Conservation (phyloP, 2,329 filamentous ascomycete species). For the Monosporascus sp. region DNA sequence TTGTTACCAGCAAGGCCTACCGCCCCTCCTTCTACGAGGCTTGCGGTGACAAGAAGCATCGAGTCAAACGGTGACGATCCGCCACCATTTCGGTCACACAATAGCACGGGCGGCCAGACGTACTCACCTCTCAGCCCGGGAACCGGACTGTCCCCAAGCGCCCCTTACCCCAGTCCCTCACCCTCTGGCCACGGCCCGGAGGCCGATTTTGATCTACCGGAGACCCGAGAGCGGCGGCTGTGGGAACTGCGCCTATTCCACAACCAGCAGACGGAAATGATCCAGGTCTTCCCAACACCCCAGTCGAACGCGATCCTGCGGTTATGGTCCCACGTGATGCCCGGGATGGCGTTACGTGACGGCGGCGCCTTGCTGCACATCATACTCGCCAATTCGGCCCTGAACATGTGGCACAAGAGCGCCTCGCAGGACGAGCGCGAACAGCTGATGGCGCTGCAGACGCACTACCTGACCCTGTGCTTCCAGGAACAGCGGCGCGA, state of each 20-base stretch:
- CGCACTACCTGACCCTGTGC: slow-evolving; percentile 31
- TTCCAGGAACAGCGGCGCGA: slow-evolving; percentile 31
- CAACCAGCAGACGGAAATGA: slow-evolving; percentile 28
- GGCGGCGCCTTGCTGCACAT: slow-evolving; percentile 28
- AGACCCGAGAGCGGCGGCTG: slow-evolving; percentile 29
- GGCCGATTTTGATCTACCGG: slow-evolving; percentile 26
- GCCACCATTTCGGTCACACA: neutral
- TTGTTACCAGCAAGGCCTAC: neutral
- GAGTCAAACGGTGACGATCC: neutral
- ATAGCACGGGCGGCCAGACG: neutral
- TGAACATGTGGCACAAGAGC: slow-evolving; percentile 29
- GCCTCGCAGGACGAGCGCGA: slow-evolving; percentile 19
- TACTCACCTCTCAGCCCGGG: neutral
- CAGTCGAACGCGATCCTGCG: slow-evolving; percentile 13
- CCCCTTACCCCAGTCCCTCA: slow-evolving; percentile 12
- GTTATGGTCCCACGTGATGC: slow-evolving; percentile 25
- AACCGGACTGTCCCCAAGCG: neutral
- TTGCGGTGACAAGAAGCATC: neutral
- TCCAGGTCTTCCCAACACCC: slow-evolving; percentile 20
- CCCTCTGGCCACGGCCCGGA: slow-evolving; percentile 13
- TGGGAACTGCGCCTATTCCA: slow-evolving; percentile 33
- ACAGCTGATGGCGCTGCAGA: slow-evolving; percentile 29
- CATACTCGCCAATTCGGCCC: slow-evolving; percentile 31
- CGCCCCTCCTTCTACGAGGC: neutral
- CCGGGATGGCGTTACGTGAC: slow-evolving; percentile 23